Base-by-base conservation (phyloP, 2,329 filamentous ascomycete genomes). In the Gyromitra esculenta region DNA sequence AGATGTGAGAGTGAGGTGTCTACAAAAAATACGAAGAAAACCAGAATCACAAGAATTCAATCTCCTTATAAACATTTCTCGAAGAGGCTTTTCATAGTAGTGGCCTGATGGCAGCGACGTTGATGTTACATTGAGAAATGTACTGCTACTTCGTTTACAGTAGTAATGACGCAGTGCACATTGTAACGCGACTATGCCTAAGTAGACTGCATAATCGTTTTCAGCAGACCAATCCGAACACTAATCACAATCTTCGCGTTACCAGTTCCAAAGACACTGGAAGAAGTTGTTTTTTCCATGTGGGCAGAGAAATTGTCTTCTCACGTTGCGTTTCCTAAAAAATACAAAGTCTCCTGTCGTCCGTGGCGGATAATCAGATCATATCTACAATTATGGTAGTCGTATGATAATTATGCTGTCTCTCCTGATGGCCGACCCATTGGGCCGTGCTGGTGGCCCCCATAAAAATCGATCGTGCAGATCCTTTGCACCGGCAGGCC, bases 131-230 rank as follows among this genome's bases (percentile, higher is more conserved):
- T 54, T 43, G 5, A 43, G 13, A n/a, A 31, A 5, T 66, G 6
- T 39, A 7, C 13, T 35, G 45, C 8, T 13, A 3, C 8, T 7
- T 1, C 9, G 11, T 60, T 43, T 41, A 43, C 13, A 54, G 35
- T 71, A 71, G 62, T 31, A 75, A 75, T 75, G 72, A 75, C 72
- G 72, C 50, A 63, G 54, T 9, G 6, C 13, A 35, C 18, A 35
- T 18, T 57, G 37, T 64, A 39, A 50, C 15, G 39, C 50, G 65
- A n/a, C 43, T 15, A 48, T 57, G 18, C 50, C 18, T 4, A 5
- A 37, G 13, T 39, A 41, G n/a, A 8, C 52, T 35, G 37, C 35
- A 57, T 31, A 56, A 43, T 41, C 50, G 5, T 37, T 21, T 54
- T 11, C n/a, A 6, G n/a, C 25, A 25, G 11, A 18, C 59, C 37